Evolutionary conservation across 192 early-diverging fungal species (phyloP), one percentile per base, ranked within the genome.

Genomic region (Coemansia umbellata): DNA sequence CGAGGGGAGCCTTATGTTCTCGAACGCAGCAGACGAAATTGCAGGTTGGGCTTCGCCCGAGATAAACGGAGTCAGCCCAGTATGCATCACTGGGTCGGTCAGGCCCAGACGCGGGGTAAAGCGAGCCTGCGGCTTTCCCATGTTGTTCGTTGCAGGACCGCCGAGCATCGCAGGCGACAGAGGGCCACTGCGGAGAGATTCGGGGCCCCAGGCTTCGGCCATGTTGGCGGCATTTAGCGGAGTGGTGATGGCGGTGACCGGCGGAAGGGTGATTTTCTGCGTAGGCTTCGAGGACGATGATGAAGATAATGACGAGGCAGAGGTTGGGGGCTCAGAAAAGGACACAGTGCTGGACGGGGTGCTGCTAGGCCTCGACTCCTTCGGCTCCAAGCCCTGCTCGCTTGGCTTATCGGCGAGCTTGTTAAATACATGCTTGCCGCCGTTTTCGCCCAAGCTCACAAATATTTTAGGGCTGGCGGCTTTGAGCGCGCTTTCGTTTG

Each of bases 121-220:
- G 14, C 56, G 22, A 5, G 35, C 33, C 28, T 35, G 37, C 22
- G 33, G 37, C 32, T 60, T 40, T 18, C 36, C 33, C 57, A 27
- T n/a, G 24, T 43, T 77, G 72, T n/a, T 32, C 0, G 58, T 19
- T 6, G 66, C 57, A 1, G 88, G 88, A 0, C 85, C 85, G 15
- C 81, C 79, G 18, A 90, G 68, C 85, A 90, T 90, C 6, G 88
- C 85, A 4, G 88, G 88, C 23, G 86, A 90, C 30, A 90, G 64
- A 1, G 86, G 85, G 13, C 86, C 88, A 60, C 80, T 82, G 15
- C 88, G 81, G 24, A 90, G 69, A 0, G 86, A 84, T 10, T 76
- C 78, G 13, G 71, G 67, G 23, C 79, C 81, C 85, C 85, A 88
- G 19, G 40, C 50, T 6, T 21, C 37, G 31, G 68, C 63, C 41